Conservation (phyloP, 192 early-diverging fungal genomes). For the Diversispora eburnea region DNA sequence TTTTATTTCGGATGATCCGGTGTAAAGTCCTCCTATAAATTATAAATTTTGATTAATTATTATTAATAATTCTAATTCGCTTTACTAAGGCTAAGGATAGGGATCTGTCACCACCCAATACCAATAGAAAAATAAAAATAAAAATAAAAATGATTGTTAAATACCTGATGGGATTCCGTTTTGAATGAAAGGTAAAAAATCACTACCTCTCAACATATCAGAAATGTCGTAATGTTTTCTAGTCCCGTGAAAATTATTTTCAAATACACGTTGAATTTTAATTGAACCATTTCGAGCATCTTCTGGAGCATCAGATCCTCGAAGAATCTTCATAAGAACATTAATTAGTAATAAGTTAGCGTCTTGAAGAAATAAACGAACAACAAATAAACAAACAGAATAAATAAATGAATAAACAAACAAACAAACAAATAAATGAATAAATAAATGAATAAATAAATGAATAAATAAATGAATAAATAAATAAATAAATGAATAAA, state of each 20-base stretch:
- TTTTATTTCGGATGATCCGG: slow-evolving; percentile 61
- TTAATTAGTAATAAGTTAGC: not conserved
- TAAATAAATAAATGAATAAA: not conserved
- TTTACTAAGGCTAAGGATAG: not conserved
- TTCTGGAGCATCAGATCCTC: slow-evolving; percentile 58
- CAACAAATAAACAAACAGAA: not conserved
- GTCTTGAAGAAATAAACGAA: not conserved
- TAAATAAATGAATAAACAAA: not conserved
- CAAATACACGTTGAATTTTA: slow-evolving; percentile 57
- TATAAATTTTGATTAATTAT: not conserved
- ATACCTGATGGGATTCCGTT: slow-evolving; percentile 54
- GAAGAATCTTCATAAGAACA: slow-evolving; percentile 42
- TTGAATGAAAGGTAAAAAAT: slow-evolving; percentile 66
- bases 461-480: too few relatives aligned
- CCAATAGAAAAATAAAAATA: not conserved
- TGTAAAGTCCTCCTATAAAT: slow-evolving; percentile 54
- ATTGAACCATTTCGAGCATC: slow-evolving; percentile 46
- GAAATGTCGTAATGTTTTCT: slow-evolving; percentile 48
- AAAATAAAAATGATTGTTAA: not conserved
- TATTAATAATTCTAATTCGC: not conserved
- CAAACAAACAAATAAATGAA: not conserved
- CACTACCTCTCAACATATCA: slow-evolving; percentile 59
- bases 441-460: not conserved
- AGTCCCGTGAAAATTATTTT: slow-evolving; percentile 51
- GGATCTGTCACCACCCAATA: not conserved